Conservation (phyloP, 106 monocot genomes). For the Dendrobium huoshanense region DNA sequence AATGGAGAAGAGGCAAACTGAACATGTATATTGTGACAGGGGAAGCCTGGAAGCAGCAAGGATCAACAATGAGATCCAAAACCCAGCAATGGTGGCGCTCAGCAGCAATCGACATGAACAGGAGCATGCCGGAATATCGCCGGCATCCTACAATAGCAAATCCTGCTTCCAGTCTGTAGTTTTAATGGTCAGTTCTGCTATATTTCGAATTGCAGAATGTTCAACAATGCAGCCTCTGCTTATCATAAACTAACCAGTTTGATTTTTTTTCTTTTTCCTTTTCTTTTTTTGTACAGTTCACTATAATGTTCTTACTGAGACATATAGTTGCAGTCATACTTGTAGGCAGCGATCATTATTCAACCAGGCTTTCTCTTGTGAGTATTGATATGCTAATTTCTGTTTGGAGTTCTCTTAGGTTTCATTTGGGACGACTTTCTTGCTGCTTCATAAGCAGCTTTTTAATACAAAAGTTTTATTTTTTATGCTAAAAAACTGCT, state of each 20-base stretch:
- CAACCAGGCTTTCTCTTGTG: conserved; percentile 13
- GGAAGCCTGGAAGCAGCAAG: conserved; percentile 32
- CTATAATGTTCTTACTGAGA: conserved; percentile 21
- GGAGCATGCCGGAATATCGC: conserved; percentile 12
- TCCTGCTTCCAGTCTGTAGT: conserved; percentile 14
- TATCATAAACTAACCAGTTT: neutral
- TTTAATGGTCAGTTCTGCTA: conserved; percentile 17
- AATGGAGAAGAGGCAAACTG: neutral
- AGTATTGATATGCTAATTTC: conserved; percentile 2
- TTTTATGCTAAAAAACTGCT: too few species aligned
- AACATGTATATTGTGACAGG: conserved; percentile 6
- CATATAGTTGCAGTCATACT: conserved; percentile 18
- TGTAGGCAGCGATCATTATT: conserved; percentile 9
- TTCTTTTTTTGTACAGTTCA: conserved; percentile 14
- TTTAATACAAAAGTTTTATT: too few species aligned
- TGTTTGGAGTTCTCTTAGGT: neutral
- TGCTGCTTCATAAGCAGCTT: too few species aligned
- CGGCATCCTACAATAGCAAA: neutral
- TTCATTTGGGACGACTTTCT: too few species aligned
- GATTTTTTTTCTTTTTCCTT: neutral
- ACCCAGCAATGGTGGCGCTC: neutral
- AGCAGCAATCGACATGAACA: neutral
- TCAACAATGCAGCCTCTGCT: neutral
- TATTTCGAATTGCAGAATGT: neutral
- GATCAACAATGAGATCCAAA: conserved; percentile 21